Evolutionary conservation across 1,284 basidiomycete genomes (phyloP).

Genomic region (Sporisorium scitamineum): DNA sequence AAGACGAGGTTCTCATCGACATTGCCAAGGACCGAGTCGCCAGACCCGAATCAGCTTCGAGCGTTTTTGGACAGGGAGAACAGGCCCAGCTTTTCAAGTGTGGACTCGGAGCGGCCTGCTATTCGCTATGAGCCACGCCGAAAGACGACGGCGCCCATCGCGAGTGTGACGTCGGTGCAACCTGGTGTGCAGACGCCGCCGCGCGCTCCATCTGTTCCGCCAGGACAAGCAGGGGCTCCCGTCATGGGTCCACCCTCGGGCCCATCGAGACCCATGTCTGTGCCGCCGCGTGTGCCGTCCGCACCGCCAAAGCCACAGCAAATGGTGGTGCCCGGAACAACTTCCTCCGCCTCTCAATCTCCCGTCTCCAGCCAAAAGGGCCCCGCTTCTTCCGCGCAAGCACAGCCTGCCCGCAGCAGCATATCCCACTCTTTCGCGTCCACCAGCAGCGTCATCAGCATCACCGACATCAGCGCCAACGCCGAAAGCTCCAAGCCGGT

Average conservation of each 20-base stretch:
- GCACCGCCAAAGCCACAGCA: slow-evolving; percentile 32
- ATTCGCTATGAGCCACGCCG: slow-evolving; percentile 39
- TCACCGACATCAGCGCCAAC: slow-evolving; percentile 62
- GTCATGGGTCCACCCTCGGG: slow-evolving; percentile 45
- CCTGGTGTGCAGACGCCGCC: slow-evolving; percentile 36
- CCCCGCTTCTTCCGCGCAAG: slow-evolving; percentile 3
- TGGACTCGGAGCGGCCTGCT: slow-evolving; percentile 19
- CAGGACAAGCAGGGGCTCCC: slow-evolving; percentile 7
- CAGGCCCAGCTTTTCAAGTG: slow-evolving; percentile 31
- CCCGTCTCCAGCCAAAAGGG: slow-evolving; percentile 4
- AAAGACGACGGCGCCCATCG: slow-evolving; percentile 26
- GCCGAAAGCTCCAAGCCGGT: slow-evolving; percentile 51
- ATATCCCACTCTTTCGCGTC: background rate
- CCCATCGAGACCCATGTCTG: slow-evolving; percentile 43
- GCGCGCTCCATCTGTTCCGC: slow-evolving; percentile 41
- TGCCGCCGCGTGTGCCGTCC: slow-evolving; percentile 42
- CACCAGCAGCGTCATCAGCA: slow-evolving; percentile 23
- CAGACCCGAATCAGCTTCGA: slow-evolving; percentile 29
- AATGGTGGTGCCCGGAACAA: slow-evolving; percentile 22
- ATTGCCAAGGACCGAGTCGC: slow-evolving; percentile 30
- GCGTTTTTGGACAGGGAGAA: slow-evolving; percentile 31
- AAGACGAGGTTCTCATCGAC: slow-evolving; percentile 10
- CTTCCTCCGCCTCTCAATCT: background rate
- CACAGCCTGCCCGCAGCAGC: slow-evolving; percentile 5
- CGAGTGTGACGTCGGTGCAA: slow-evolving; percentile 12